Evolutionary conservation across 73 alveolate genomes (phyloP), one percentile per base, ranked within the genome.

Genomic region (Paramecium caudatum): DNA sequence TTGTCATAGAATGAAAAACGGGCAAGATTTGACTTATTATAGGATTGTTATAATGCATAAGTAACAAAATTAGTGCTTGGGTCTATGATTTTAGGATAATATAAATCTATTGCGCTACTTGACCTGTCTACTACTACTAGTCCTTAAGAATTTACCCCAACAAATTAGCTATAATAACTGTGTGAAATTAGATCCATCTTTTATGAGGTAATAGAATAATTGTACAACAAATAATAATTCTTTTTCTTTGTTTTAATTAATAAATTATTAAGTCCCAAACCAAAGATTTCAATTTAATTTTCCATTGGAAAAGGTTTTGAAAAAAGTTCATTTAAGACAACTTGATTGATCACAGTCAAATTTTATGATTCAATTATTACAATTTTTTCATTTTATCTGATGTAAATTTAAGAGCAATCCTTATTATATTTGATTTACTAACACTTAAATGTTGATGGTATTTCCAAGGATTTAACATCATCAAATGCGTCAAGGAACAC

Each of bases 401-500:
- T 27, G 30, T 55, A 55, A 27, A 55, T 55, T 0, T 16, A 27
- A 27, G 80, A 55, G 30, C 80, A 55, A 55, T 55, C 80, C 19
- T 10, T 55, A 27, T 55, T 55, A 23, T 55, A 55, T 55, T 55
- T 55, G 12, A 55, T 21, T 15, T 55, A 23, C 23, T 8, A 16
- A 27, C 80, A 37, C 6, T 55, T 55, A 55, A 55, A 55, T 6
- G 25, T 0, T 10, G 23, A 8, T 23, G 80, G 80, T 12, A 55
- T 55, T 27, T 55, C 80, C 2, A 55, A 10, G 30, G 30, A 37
- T 23, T 55, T 55, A 23, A 55, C 30, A 55, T 55, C 80, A 55
- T 55, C 80, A 5, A 55, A 55, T 3, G 80, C 80, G 30, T 55
- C 80, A 13, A 55, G 12, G 23, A 27, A 21, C 10, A 55, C 80